Base-by-base conservation (phyloP, 2,329 filamentous ascomycete genomes). In the Sarocladium strictum region DNA sequence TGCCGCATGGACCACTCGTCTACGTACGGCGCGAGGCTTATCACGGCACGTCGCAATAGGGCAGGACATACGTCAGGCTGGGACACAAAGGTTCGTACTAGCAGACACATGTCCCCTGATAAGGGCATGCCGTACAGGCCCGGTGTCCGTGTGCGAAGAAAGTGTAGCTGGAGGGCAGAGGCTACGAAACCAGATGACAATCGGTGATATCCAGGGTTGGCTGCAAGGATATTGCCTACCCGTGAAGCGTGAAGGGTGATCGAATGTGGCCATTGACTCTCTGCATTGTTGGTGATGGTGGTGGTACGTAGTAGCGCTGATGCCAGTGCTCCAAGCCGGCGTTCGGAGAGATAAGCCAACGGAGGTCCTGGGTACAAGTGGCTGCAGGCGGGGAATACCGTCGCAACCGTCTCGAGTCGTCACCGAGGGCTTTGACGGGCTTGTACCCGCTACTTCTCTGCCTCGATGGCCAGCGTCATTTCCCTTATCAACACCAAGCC, bases 401-500 rank as follows among this genome's bases (percentile, higher is more conserved):
- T 19, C 15, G 15, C 6, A 10, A 38, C 7, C 12, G n/a, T n/a
- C n/a, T n/a, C n/a, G n/a, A n/a, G n/a, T n/a, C n/a, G n/a, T n/a
- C n/a, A n/a, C n/a, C n/a, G n/a, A n/a, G n/a, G n/a, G n/a, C n/a
- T n/a, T n/a, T n/a, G n/a, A n/a, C n/a, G n/a, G n/a, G n/a, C 27
- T 33, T 3, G 47, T 51, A 33, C n/a, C 47, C 9, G 12, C 17
- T 51, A 51, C 47, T n/a, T 27, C n/a, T n/a, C n/a, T n/a, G n/a
- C n/a, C n/a, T n/a, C n/a, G n/a, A n/a, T n/a, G n/a, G n/a, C n/a
- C n/a, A 29, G 26, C 27, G 47, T 51, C 47, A 51, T 51, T 51
- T 51, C 47, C 47, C 27, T 51, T 51, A 51, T 35, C 47, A 51
- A 51, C 26, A 27, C 23, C 43, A 27, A 51, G 21, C 43, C 7